phyloP scores from a whole-genome alignment of 2,329 filamentous ascomycete species.

The Xylaria sp. region DNA sequence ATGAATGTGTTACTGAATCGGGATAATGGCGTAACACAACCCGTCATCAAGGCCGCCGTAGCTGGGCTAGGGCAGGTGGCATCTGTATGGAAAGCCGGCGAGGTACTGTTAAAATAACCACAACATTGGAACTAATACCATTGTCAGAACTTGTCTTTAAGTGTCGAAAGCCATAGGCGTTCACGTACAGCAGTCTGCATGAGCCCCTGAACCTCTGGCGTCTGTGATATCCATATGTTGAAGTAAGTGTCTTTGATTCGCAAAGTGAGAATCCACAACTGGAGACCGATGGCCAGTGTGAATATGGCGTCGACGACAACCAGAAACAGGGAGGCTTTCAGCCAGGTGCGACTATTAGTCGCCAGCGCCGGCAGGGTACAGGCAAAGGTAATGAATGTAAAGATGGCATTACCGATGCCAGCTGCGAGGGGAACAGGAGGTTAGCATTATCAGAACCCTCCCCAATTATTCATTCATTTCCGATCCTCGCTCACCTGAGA shows the following conservation, averaged over 20 bases:
- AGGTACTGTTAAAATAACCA: conserved; percentile 75
- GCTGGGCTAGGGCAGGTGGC: conserved; percentile 70
- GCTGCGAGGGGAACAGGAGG: conserved; percentile 48
- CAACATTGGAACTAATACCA: conserved; percentile 73
- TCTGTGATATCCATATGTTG: conserved; percentile 64
- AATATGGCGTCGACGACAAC: conserved; percentile 66
- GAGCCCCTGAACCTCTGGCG: conserved; percentile 64
- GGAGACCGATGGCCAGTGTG: conserved; percentile 68
- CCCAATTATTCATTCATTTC: neutral
- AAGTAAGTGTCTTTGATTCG: conserved; percentile 67
- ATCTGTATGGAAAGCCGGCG: conserved; percentile 74
- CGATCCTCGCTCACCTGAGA: conserved; percentile 47
- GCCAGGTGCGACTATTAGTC: conserved; percentile 69
- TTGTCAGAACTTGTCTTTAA: conserved; percentile 29
- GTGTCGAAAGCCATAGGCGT: neutral
- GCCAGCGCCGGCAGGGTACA: conserved; percentile 74
- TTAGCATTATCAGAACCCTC: neutral
- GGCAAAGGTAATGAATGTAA: conserved; percentile 74
- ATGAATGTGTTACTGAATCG: conserved; percentile 73
- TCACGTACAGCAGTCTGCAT: conserved; percentile 70
- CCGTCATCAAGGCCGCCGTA: conserved; percentile 70
- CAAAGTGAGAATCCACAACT: conserved; percentile 76
- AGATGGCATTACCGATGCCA: conserved; percentile 72
- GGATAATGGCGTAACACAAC: conserved; percentile 71
- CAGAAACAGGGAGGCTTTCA: conserved; percentile 72